Evolutionary conservation across 1,284 basidiomycete species (phyloP), one percentile per base, ranked within the genome.

Genomic region (Cryptococcus floricola): DNA sequence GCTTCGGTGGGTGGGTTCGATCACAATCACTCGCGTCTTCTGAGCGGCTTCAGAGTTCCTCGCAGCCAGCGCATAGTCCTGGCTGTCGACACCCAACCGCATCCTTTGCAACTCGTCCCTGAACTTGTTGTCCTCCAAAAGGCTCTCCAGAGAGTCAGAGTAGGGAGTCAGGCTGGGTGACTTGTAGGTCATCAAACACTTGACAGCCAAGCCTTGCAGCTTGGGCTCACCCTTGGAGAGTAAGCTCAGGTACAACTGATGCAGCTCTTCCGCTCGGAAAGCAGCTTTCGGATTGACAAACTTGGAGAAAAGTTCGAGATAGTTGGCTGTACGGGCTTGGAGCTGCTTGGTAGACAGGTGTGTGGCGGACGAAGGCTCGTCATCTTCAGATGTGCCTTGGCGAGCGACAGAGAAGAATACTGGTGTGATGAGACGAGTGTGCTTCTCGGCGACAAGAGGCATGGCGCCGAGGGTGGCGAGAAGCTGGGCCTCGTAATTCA

Each of bases 221-320:
- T 83, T 73, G 12, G 85, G 82, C 65, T 98, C 94, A 0, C 93
- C 89, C 61, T 93, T 87, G 1, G 92, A 87, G 34, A 97, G 83
- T n/a, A 92, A 81, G 16, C 82, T 78, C 14, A 83, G 81, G 75
- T 95, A 92, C 23, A 91, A 77, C 0, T 74, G 57, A 56, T 84
- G 84, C 16, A 98, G 81, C 0, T 81, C 82, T 10, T 86, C 81
- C 0, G 89, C 83, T 4, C 84, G 82, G 67, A 85, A 84, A 1
- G 96, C 80, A 0, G 90, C 89, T 75, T 92, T 94, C 10, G 93
- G 93, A 69, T 97, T 97, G 65, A 80, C 80, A 71, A 99, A 90
- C 72, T 92, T 94, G 55, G 88, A 83, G 70, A 98, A 89, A 2
- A 98, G 81, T 37, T 84, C 84, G 27, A 98, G 84, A 86, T 90